Evolutionary conservation across 345 rosid species (phyloP).

Genomic region (Citrus sp.): DNA sequence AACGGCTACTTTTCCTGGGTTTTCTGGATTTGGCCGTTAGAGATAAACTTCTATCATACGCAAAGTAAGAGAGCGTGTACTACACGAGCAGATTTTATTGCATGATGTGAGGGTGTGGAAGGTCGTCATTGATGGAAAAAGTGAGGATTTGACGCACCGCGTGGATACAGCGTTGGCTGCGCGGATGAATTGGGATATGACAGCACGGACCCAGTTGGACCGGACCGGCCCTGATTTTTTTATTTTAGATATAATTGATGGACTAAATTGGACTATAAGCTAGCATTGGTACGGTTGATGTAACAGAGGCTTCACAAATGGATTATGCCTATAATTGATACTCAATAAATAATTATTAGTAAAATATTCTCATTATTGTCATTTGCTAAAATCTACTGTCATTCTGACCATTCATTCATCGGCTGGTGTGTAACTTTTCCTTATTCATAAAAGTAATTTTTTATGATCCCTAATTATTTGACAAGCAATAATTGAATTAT

Average conservation of each 20-base stretch:
- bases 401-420: too few species aligned
- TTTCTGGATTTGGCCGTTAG: neutral
- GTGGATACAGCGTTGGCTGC: constrained; percentile 10
- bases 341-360: neutral
- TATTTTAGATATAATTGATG: too few species aligned
- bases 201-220: neutral
- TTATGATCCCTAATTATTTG: too few species aligned
- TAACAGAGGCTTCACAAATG: neutral
- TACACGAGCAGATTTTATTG: neutral
- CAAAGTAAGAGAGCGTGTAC: neutral
- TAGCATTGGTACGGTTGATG: neutral
- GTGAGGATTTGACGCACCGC: neutral
- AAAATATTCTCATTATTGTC: too few species aligned
- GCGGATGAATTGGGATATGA: neutral
- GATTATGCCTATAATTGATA: neutral
- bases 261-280: too few species aligned
- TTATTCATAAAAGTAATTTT: too few species aligned
- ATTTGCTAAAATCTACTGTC: too few species aligned
- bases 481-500: too few species aligned
- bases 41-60: neutral
- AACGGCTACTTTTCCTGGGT: constrained; percentile 27
- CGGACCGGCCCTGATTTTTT: neutral
- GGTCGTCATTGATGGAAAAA: too few species aligned
- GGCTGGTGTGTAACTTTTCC: too few species aligned
- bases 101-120: neutral